phyloP scores from a whole-genome alignment of 148 eudicot species.

The Hydrangea macrophylla region DNA sequence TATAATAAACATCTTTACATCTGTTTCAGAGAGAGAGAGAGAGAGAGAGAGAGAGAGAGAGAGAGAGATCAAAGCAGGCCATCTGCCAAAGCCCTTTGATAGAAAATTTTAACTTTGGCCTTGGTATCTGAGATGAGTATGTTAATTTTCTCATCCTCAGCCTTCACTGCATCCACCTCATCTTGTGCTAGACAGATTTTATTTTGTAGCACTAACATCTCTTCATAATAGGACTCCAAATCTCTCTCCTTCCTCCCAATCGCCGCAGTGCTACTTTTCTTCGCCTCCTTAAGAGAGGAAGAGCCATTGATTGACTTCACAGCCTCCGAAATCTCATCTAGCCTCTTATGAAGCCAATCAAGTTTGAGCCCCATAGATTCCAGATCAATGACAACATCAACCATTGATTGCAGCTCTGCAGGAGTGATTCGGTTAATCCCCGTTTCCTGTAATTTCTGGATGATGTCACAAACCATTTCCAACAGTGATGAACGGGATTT shows the following conservation, averaged over 20 bases:
- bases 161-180: not conserved
- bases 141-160: slow-evolving; percentile 2
- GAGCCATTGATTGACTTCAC: not conserved
- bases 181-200: not conserved
- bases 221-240: not conserved
- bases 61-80: not conserved
- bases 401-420: slow-evolving; percentile 2
- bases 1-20: too few species aligned
- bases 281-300: slow-evolving; percentile 6
- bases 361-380: not conserved
- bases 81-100: not conserved
- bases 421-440: not conserved
- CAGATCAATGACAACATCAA: not conserved
- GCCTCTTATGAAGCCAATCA: slow-evolving; percentile 4
- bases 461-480: not conserved
- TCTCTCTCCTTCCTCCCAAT: not conserved
- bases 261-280: not conserved
- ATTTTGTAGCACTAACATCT: slow-evolving; percentile 8
- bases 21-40: too few species aligned
- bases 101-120: not conserved
- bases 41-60: too few species aligned
- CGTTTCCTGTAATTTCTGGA: not conserved
- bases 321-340: slow-evolving; percentile 9
- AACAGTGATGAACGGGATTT: not conserved
- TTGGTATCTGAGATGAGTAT: not conserved